Evolutionary conservation across 345 rosid genomes (phyloP), one percentile per base, ranked within the genome.

Genomic region (Eucalyptus erythrocorys): DNA sequence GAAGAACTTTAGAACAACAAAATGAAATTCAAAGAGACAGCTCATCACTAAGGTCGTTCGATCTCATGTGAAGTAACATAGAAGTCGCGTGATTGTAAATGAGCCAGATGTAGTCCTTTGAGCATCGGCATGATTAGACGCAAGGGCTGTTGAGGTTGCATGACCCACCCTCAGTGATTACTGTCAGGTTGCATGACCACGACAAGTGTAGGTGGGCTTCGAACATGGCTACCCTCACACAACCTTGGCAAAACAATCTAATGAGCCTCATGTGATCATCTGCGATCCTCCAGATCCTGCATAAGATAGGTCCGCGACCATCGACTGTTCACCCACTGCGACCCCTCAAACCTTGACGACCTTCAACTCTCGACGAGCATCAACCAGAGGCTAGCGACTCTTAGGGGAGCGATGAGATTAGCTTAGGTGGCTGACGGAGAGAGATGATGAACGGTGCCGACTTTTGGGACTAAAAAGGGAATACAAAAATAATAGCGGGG

Each of bases 61-160:
- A 64, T 34, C 40, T 16, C 10, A 1, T 8, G 10, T 13, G 19
- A 7, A 34, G 19, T 7, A 2, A n/a, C 37, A 7, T 14, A 64
- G 7, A n/a, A 34, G 3, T n/a, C 2, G 19, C 2, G 3, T 15
- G 19, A 64, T 2, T 1, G 2, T 57, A 26, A 1, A 27, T 27
- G 7, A 59, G 68, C 12, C 16, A 0, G 68, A 12, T 30, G 16
- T n/a, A 17, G 40, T 17, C 40, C 21, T 66, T 66, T 7, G 76
- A 64, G 40, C 10, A 17, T 66, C 3, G 10, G 5, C 6, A n/a
- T 66, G 76, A n/a, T 37, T 64, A 7, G 37, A 15, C 3, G 14
- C 66, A n/a, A 4, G 34, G 71, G 19, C 76, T 4, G 19, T 3
- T 13, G 40, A n/a, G 8, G 8, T 64, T 8, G 40, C 16, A 3